A percentile compares a stretch with the other conserved stretches of the same genome.
phyloP scores from a whole-genome alignment of 176 grass and related monocot genomes.

The Zea mays region DNA sequence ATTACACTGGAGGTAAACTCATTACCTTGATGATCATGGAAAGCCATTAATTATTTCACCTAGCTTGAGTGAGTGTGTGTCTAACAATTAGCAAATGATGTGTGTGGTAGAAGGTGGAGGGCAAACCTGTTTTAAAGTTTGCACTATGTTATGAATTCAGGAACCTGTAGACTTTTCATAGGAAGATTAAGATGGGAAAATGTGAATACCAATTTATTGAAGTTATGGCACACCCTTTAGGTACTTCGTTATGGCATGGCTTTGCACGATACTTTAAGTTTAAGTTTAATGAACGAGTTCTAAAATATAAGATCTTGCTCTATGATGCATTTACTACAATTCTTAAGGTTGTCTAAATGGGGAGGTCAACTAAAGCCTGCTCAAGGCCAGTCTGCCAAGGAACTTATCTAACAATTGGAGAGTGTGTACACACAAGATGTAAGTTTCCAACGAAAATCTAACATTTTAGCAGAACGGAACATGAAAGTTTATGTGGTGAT shows the following conservation, averaged over 20 bases:
- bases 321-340: conserved; percentile 1
- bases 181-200: conserved; percentile 92
- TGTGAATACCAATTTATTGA: conserved; percentile 95
- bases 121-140: conserved; percentile 87
- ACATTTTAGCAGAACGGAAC: conserved; percentile 68
- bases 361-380: conserved; percentile 96
- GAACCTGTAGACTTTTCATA: conserved; percentile 90
- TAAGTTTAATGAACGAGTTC: not conserved
- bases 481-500: conserved; percentile 90
- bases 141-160: conserved; percentile 94
- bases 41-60: not conserved
- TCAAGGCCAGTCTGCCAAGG: conserved; percentile 70
- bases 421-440: conserved; percentile 86
- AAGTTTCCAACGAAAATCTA: conserved; percentile 43
- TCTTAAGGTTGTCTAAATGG: conserved; percentile 84
- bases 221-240: conserved; percentile 99
- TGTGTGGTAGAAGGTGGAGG: conserved; percentile 66
- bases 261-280: not conserved
- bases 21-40: conserved; percentile 3
- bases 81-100: conserved; percentile 19
- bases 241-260: conserved; percentile 40
- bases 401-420: conserved; percentile 77
- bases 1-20: conserved; percentile 67
- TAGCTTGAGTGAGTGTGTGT: not conserved
- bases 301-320: not conserved